Evolutionary conservation across 2,329 filamentous ascomycete genomes (phyloP).

Genomic region (Diaporthe eres): DNA sequence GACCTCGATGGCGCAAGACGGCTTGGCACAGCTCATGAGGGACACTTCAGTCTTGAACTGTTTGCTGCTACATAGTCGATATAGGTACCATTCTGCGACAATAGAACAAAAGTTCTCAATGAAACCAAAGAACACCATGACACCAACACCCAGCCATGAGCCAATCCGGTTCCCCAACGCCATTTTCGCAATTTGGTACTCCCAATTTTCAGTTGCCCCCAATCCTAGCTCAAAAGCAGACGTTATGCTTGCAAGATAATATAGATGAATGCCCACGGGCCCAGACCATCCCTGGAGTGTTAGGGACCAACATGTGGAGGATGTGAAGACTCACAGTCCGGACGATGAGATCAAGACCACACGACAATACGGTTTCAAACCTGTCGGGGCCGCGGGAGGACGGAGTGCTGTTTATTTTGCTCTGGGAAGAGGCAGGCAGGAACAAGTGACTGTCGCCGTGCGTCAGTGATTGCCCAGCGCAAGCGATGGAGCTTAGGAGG

Average conservation of each 20-base stretch:
- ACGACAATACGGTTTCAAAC: neutral
- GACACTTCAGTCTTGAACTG: conserved; percentile 5
- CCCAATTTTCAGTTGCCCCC: neutral
- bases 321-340: conserved; percentile 41
- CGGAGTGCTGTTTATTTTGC: neutral
- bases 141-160: conserved; percentile 27
- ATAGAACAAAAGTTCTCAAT: conserved; percentile 1
- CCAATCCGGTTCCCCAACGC: neutral
- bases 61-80: conserved; percentile 33
- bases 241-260: neutral
- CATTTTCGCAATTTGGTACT: conserved; percentile 10
- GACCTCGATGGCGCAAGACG: neutral
- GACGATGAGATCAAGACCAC: conserved; percentile 20
- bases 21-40: conserved; percentile 12
- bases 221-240: neutral
- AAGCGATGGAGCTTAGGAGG: conserved; percentile 17
- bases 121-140: conserved; percentile 19
- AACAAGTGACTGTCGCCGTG: conserved; percentile 28
- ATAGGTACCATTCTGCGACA: conserved; percentile 41
- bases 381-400: conserved; percentile 16
- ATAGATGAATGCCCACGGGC: neutral
- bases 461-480: conserved; percentile 37
- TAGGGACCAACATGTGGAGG: conserved; percentile 36
- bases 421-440: neutral
- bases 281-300: conserved; percentile 33